Base-by-base conservation (phyloP, 306 rosid genomes). In the Rosa rugosa region DNA sequence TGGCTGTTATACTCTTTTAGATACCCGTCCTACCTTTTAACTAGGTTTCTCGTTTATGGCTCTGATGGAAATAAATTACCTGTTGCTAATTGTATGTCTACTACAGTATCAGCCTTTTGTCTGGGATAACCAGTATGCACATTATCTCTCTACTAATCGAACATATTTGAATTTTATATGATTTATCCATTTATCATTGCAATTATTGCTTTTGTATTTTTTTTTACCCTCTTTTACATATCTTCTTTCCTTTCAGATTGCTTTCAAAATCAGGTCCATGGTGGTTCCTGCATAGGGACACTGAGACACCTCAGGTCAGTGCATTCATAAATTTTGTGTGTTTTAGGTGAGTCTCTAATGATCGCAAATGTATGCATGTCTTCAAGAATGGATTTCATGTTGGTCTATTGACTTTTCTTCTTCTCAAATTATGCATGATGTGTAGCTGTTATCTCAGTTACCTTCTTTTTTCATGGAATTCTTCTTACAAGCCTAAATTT, bases 251-350 rank as follows among this genome's bases (percentile, higher is more conserved):
- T 79, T 78, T 86, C 90, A 94, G 98, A 84, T 87, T 89, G 73
- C 86, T 83, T 69, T 89, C 92, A 69, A 92, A 85, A 88, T 88
- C 87, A 46, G 98, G 98, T 81, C 98, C 98, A 14, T 94, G 96
- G 97, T 92, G 97, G 97, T 94, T 94, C 83, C 84, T 90, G 44
- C 97, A 94, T 83, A 85, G 83, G 82, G 84, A 87, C 82, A 81
- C 79, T 20, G 85, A 77, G 62, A 75, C 75, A 78, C 73, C 72
- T 22, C 77, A 88, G 94, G 97, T 91, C 72, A 75, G 89, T 77
- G 72, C 70, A 64, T 69, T 78, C 70, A 60, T 75, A 38, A 57
- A 40, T 72, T 54, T 44, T 25, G 50, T n/a, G 3, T 20, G 6
- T 54, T 45, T 31, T 27, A 36, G 44, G 27, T 20, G n/a, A 49